Base-by-base conservation (phyloP, 2,329 filamentous ascomycete genomes). In the Calonectria fujianensis region DNA sequence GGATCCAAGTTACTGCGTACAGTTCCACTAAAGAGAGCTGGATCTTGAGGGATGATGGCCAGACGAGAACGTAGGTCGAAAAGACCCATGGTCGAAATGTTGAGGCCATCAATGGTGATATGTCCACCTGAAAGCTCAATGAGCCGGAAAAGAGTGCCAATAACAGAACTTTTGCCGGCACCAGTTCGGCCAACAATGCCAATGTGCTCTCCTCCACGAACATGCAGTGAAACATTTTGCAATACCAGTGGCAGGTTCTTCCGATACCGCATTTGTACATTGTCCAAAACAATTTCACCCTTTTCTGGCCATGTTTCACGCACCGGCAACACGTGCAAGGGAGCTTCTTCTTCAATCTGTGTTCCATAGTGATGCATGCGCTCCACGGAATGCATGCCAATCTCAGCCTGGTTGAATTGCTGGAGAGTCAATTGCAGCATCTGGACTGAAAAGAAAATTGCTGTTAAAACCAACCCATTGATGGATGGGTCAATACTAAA, bases 401-500 rank as follows among this genome's bases (percentile, higher is more conserved):
- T 98, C 10, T 35, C 32, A 35, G 11, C 32, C 32, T 35, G 7
- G 32, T 85, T 98, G 96, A 13, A 98, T 95, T 84, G 98, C 96
- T 35, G 96, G 96, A 10, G 92, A 20, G 98, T 95, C 0, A 98
- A 98, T 82, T 98, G 96, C 76, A 98, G 93, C 94, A 98, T 95
- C 84, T 97, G 95, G 20, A 98, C 96, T 97, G 11, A 93, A 91
- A 20, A 98, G 89, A 82, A 98, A 97, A 84, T 98, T 98, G 61
- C 94, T 8, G 8, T 97, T 27, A 98, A 89, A 0, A 98, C 95
- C 50, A 98, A 88, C 24, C 96, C 97, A 51, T 92, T 93, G 69
- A 95, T 98, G 64, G 94, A 95, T 1, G 96, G 96, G 41, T 93
- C 89, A 75, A 98, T 94, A 74, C 91, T 91, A 87, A 98, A 98